These are phyloP conservation scores for Leonotis leonurus DNA, from an alignment of 257 asterid genomes.

Conservation along the genomic window DNA sequence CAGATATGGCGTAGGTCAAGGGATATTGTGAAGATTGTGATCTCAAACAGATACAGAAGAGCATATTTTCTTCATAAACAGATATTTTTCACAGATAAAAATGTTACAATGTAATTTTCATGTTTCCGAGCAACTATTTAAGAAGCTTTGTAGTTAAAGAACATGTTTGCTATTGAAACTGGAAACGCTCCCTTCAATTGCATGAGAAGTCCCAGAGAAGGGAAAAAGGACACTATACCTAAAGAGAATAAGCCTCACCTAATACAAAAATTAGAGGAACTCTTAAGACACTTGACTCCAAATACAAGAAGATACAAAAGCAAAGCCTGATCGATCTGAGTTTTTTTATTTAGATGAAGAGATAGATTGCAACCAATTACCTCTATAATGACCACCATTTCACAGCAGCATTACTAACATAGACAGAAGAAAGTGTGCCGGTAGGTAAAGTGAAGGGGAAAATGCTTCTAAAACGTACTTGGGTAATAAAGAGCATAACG, in stretches of 20 bases:
- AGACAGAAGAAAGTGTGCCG: too few species aligned
- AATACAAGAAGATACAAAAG: too few species aligned
- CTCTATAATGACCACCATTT: too few species aligned
- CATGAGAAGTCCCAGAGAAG: neutral
- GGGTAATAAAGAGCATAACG: neutral
- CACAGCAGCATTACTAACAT: too few species aligned
- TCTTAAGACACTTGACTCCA: too few species aligned
- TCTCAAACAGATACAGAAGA: neutral
- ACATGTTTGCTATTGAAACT: neutral
- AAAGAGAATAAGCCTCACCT: too few species aligned
- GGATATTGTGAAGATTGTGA: too few species aligned
- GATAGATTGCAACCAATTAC: too few species aligned
- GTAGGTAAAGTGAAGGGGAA: neutral
- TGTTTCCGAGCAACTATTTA: neutral
- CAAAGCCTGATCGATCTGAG: too few species aligned
- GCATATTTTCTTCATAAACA: too few species aligned
- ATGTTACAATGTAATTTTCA: neutral
- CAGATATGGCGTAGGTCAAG: neutral
- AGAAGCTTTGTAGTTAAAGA: neutral
- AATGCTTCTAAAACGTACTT: neutral
- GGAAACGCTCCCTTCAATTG: neutral
- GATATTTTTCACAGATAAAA: neutral
- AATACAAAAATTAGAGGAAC: too few species aligned
- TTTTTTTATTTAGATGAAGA: too few species aligned
- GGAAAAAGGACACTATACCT: neutral